Percentiles rank a stretch among this genome's conserved stretches.
Evolutionary conservation across 108 stramenopile genomes (phyloP).

Genomic region (Aurantiochytrium sp.): DNA sequence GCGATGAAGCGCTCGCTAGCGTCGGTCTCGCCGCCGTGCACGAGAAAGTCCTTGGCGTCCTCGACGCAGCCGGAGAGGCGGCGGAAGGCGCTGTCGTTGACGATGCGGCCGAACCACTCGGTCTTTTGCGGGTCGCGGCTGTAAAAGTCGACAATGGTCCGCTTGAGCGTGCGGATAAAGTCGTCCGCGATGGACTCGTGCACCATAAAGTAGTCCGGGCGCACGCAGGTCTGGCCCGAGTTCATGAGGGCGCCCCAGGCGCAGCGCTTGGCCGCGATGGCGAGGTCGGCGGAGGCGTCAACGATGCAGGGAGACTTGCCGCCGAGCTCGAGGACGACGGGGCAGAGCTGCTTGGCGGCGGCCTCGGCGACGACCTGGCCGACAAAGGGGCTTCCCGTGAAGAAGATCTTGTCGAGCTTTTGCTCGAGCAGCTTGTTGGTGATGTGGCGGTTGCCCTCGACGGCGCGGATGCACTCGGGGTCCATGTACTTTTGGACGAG

Average conservation of each 20-base stretch:
- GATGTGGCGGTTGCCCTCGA: slow-evolving; percentile 66
- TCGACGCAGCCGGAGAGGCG: slow-evolving; percentile 6
- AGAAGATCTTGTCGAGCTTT: slow-evolving; percentile 70
- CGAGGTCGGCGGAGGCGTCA: slow-evolving; percentile 48
- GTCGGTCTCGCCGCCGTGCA: slow-evolving; percentile 26
- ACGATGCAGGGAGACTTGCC: slow-evolving; percentile 76
- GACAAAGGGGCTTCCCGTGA: slow-evolving; percentile 57
- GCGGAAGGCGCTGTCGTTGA: not conserved
- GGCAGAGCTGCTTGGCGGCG: slow-evolving; percentile 78
- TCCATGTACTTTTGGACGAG: slow-evolving; percentile 46
- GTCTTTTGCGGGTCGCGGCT: not conserved
- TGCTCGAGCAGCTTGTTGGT: slow-evolving; percentile 57
- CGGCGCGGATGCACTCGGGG: slow-evolving; percentile 55
- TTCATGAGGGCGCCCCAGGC: slow-evolving; percentile 73
- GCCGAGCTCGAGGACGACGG: slow-evolving; percentile 77
- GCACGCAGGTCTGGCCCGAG: slow-evolving; percentile 79
- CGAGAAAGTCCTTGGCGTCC: not conserved
- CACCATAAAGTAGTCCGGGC: slow-evolving; percentile 67
- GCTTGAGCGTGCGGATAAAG: not conserved
- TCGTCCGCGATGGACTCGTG: slow-evolving; percentile 41
- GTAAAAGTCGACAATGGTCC: slow-evolving; percentile 23
- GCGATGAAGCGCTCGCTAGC: slow-evolving; percentile 18
- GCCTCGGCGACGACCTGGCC: slow-evolving; percentile 68
- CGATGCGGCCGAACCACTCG: not conserved
- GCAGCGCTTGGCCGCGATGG: slow-evolving; percentile 49